A percentile compares a stretch with the other conserved stretches of the same genome.
Evolutionary conservation across 495 filamentous ascomycete genomes (phyloP).

Genomic region (Hypoxylon intermedium): DNA sequence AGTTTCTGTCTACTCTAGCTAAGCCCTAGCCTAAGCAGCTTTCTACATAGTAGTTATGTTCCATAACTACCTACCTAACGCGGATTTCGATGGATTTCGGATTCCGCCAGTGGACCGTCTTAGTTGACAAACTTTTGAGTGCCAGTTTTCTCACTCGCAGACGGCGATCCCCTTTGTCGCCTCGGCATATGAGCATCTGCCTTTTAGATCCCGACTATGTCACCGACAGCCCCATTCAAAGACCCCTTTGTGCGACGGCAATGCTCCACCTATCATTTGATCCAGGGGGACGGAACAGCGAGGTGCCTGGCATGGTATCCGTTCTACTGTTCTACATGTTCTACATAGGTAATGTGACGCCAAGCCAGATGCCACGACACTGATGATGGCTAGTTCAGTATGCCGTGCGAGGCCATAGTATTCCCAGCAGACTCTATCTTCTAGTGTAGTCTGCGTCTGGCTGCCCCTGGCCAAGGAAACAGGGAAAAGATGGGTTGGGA

Average conservation of each 20-base stretch:
- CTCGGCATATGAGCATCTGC: not conserved
- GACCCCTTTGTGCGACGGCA: not conserved
- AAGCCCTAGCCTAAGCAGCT: too few relatives aligned
- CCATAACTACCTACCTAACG: too few relatives aligned
- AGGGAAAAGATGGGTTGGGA: constrained; percentile 22
- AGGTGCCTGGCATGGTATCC: constrained; percentile 15
- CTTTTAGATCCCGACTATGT: not conserved
- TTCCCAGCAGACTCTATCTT: not conserved
- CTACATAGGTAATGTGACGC: constrained; percentile 14
- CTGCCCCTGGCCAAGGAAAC: constrained; percentile 15
- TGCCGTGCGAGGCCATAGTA: constrained; percentile 27
- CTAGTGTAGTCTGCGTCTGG: not conserved
- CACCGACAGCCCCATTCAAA: not conserved
- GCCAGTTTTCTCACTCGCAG: not conserved
- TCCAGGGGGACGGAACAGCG: constrained; percentile 16
- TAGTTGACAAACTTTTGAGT: constrained; percentile 7
- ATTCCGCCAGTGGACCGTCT: not conserved
- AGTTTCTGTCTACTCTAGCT: too few relatives aligned
- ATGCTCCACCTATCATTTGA: constrained; percentile 5
- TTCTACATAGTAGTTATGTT: too few relatives aligned
- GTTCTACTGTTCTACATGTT: too few relatives aligned
- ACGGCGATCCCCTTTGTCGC: constrained; percentile 6
- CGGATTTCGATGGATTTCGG: too few relatives aligned
- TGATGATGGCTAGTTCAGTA: not conserved
- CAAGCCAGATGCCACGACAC: constrained; percentile 17